phyloP scores from a whole-genome alignment of 176 grass and related monocot species.

The Tillandsia fasciculata region DNA sequence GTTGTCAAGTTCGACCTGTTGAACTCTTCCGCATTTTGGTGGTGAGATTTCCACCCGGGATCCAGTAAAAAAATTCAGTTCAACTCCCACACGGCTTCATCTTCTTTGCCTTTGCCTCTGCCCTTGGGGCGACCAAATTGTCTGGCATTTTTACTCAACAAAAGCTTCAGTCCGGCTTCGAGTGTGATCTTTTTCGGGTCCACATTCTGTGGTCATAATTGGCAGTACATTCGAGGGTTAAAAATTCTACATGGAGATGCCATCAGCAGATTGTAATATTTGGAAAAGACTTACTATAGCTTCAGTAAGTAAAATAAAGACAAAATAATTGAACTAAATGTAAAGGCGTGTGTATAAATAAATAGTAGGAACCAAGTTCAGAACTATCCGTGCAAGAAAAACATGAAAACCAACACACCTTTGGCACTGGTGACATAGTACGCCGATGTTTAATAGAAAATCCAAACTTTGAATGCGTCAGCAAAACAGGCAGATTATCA shows the following conservation, averaged over 20 bases:
- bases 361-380: background rate
- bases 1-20: no score
- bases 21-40: no score
- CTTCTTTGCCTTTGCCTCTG: background rate
- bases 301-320: background rate
- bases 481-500: conserved; percentile 51
- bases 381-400: background rate
- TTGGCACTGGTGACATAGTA: conserved; percentile 50
- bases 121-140: conserved; percentile 53
- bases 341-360: background rate
- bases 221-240: conserved; percentile 12
- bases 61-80: background rate
- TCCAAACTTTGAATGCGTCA: conserved; percentile 72
- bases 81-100: conserved; percentile 9
- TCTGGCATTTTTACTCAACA: conserved; percentile 59
- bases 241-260: conserved; percentile 6
- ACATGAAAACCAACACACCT: conserved; percentile 37
- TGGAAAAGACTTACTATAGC: background rate
- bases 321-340: background rate
- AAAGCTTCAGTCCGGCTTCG: conserved; percentile 48
- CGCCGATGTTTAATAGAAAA: conserved; percentile 59
- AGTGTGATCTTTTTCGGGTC: conserved; percentile 57
- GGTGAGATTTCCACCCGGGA: no score
- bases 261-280: background rate
- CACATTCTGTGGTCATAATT: conserved; percentile 34